These are phyloP conservation scores for Nakaseomyces uthaithaninus DNA, from an alignment of 1,139 yeast genomes.

Conservation along the genomic window DNA sequence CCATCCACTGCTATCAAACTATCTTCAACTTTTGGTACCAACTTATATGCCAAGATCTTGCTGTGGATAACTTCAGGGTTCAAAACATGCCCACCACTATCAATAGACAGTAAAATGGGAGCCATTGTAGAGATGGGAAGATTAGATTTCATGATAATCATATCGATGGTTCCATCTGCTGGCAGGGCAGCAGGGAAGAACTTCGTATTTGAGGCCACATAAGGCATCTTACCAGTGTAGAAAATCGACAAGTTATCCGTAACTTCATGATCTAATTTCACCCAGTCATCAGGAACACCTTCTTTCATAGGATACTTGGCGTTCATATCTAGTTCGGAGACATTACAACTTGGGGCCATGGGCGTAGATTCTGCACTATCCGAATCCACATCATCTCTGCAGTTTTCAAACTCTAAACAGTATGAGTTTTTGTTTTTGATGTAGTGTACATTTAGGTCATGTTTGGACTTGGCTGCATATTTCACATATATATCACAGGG, in stretches of 20 bases:
- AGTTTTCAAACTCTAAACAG: conserved; percentile 7
- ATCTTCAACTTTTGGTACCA: conserved; percentile 51
- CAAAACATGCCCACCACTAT: conserved; percentile 68
- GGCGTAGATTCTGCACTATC: not conserved
- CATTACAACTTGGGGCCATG: not conserved
- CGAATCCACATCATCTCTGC: not conserved
- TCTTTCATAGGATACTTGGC: conserved; percentile 38
- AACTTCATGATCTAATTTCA: conserved; percentile 39
- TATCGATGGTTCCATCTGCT: conserved; percentile 77
- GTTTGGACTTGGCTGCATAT: conserved; percentile 48
- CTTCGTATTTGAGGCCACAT: conserved; percentile 68
- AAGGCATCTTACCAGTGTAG: conserved; percentile 91
- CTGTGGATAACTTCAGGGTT: conserved; percentile 60
- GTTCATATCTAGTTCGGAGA: conserved; percentile 28
- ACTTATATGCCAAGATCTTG: conserved; percentile 66
- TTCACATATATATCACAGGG: conserved; percentile 80
- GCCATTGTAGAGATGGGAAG: conserved; percentile 50
- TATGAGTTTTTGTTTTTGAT: conserved; percentile 31
- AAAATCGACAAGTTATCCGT: conserved; percentile 57
- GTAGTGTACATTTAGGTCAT: conserved; percentile 47
- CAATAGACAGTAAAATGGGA: conserved; percentile 55
- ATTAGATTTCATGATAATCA: conserved; percentile 59
- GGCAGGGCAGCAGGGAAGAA: conserved; percentile 94
- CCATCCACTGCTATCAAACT: conserved; percentile 83
- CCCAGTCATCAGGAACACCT: conserved; percentile 66